Conservation (phyloP, 1,139 yeast genomes). For the Yamadazyma atlantica region DNA sequence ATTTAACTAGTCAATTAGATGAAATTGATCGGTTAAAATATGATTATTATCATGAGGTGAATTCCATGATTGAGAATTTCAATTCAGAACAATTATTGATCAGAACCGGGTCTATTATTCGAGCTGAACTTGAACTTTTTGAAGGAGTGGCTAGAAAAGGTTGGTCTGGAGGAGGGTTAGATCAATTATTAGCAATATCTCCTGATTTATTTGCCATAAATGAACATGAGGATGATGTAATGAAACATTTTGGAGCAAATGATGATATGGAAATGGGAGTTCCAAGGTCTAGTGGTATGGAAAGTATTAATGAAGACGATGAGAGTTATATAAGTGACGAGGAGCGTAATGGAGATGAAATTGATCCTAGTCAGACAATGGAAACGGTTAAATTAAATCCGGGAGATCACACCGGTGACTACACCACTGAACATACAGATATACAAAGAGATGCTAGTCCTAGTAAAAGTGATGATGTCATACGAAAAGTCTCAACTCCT, state of each 20-base stretch:
- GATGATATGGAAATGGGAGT: not conserved
- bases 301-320: slow-evolving; percentile 10
- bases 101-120: slow-evolving; percentile 61
- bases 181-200: slow-evolving; percentile 55
- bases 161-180: slow-evolving; percentile 85
- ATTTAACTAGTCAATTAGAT: slow-evolving; percentile 71
- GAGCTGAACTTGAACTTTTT: slow-evolving; percentile 79
- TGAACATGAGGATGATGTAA: slow-evolving; percentile 15
- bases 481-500: slow-evolving; percentile 3
- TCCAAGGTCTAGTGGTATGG: slow-evolving; percentile 5
- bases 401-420: not conserved
- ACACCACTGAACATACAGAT: no score
- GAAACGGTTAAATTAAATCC: slow-evolving; percentile 14
- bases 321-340: slow-evolving; percentile 7
- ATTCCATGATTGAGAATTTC: slow-evolving; percentile 44
- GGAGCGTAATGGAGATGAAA: slow-evolving; percentile 2
- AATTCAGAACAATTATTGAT: slow-evolving; percentile 50
- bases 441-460: slow-evolving; percentile 1
- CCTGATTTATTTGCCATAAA: slow-evolving; percentile 50
- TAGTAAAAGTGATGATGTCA: slow-evolving; percentile 1
- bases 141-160: slow-evolving; percentile 84
- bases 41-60: slow-evolving; percentile 68
- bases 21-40: slow-evolving; percentile 75
- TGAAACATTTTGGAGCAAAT: not conserved
- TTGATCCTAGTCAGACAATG: slow-evolving; percentile 11